Conservation (phyloP, 495 filamentous ascomycete genomes). For the Opeltia flavorubescens region DNA sequence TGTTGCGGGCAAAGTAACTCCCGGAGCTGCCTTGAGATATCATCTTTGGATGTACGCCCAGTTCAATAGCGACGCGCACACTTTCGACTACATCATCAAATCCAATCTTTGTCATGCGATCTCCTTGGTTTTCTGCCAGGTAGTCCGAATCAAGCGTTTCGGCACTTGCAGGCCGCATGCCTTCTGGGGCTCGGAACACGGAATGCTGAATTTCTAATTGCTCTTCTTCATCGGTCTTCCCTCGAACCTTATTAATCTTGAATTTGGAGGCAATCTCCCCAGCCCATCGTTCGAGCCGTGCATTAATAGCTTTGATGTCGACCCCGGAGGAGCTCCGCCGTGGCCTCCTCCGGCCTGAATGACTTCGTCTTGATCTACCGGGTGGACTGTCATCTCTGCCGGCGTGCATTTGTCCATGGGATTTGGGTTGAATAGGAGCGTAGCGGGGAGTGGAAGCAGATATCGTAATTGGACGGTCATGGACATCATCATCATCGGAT, state of each 20-base stretch:
- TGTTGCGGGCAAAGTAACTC: slow-evolving; percentile 92
- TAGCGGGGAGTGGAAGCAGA: slow-evolving; percentile 54
- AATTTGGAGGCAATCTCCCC: slow-evolving; percentile 97
- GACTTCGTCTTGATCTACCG: slow-evolving; percentile 31
- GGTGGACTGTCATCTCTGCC: slow-evolving; percentile 25
- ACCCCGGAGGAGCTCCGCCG: slow-evolving; percentile 78
- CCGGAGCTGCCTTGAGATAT: slow-evolving; percentile 95
- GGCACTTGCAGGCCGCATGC: slow-evolving; percentile 61
- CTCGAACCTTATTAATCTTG: slow-evolving; percentile 70
- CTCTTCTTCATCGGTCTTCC: slow-evolving; percentile 64
- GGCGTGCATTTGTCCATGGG: slow-evolving; percentile 35
- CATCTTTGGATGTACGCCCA: slow-evolving; percentile 85
- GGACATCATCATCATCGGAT: slow-evolving; percentile 52
- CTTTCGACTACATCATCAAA: slow-evolving; percentile 88
- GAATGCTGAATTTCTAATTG: slow-evolving; percentile 92
- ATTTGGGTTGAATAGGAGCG: slow-evolving; percentile 40
- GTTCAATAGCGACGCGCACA: slow-evolving; percentile 75
- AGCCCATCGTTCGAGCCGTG: slow-evolving; percentile 88
- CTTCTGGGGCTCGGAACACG: slow-evolving; percentile 85
- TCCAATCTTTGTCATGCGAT: slow-evolving; percentile 55
- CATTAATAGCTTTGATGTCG: slow-evolving; percentile 98
- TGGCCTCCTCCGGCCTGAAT: slow-evolving; percentile 35
- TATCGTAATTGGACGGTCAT: slow-evolving; percentile 39
- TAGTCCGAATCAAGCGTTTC: slow-evolving; percentile 50
- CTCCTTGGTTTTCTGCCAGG: slow-evolving; percentile 31